Evolutionary conservation across 495 filamentous ascomycete species (phyloP), one percentile per base, ranked within the genome.

Genomic region (Neurospora discreta): DNA sequence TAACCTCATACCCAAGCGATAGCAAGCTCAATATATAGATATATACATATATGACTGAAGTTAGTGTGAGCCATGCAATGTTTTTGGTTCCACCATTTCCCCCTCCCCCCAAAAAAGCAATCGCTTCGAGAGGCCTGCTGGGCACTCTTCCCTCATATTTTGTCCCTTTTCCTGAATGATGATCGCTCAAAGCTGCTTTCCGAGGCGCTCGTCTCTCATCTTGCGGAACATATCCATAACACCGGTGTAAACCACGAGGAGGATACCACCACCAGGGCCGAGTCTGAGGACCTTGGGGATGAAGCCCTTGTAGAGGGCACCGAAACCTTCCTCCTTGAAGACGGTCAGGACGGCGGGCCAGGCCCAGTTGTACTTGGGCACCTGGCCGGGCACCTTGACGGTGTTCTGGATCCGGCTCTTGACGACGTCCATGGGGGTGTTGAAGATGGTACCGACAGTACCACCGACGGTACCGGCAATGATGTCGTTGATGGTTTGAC

Each of bases 281-380:
- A 82, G 73, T 20, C 81, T 58, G 68, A 82, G 77, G 26, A 99
- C 95, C 87, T 99, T 99, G 58, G 95, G 95, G 44, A 96, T 72
- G 86, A 99, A 99, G 6, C 95, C 95, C 87, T 99, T 99, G 84
- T 99, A 99, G 68, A 99, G 85, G 15, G 95, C 95, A 18, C 80
- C 83, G 77, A 97, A 95, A 13, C 95, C 95, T 79, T 99, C 95
- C 84, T 99, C 95, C 83, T 88, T 93, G 82, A 93, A 89, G 65
- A 99, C 92, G 20, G 91, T 92, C 20, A 85, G 91, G 20, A 97
- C 83, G 52, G 92, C 89, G 41, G 92, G 92, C 87, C 90, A 96
- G 18, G 95, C 96, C 95, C 95, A 99, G 85, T 97, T 97, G 83
- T 99, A 99, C 86, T 98, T 99, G 74, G 91, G 92, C 23, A 88